Conservation (phyloP, 805 yeast genomes). For the Suhomyces sp. region DNA sequence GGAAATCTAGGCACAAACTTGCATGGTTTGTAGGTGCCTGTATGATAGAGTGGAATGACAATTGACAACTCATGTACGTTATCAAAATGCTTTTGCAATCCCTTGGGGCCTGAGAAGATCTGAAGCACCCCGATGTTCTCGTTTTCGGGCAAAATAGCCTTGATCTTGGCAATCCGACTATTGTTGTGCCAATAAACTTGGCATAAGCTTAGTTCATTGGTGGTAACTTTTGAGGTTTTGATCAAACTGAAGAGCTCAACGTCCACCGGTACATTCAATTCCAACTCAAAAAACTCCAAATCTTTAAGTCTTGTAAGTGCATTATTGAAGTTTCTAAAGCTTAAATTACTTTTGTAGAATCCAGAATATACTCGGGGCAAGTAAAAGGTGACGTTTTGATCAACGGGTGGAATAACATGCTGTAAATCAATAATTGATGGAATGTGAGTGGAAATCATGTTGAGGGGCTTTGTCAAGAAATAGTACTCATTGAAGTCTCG, state of each 20-base stretch:
- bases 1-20: conserved; percentile 73
- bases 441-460: conserved; percentile 78
- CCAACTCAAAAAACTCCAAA: conserved; percentile 76
- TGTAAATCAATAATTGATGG: conserved; percentile 79
- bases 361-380: conserved; percentile 87
- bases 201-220: conserved; percentile 58
- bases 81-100: conserved; percentile 53
- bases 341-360: conserved; percentile 58
- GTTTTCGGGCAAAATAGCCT: conserved; percentile 75
- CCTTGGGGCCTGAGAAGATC: conserved; percentile 68
- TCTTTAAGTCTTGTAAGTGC: conserved; percentile 72
- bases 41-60: conserved; percentile 72
- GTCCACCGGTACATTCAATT: conserved; percentile 64
- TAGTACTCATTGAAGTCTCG: conserved; percentile 51
- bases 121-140: conserved; percentile 68
- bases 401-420: conserved; percentile 82
- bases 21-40: conserved; percentile 58
- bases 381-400: conserved; percentile 70
- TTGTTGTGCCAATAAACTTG: conserved; percentile 70
- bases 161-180: conserved; percentile 67
- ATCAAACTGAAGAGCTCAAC: conserved; percentile 63
- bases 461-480: conserved; percentile 74
- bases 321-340: conserved; percentile 65
- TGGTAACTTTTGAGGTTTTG: conserved; percentile 49
- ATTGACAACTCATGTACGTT: conserved; percentile 67